Conservation (phyloP, 495 filamentous ascomycete genomes). For the Aspergillus affinis region DNA sequence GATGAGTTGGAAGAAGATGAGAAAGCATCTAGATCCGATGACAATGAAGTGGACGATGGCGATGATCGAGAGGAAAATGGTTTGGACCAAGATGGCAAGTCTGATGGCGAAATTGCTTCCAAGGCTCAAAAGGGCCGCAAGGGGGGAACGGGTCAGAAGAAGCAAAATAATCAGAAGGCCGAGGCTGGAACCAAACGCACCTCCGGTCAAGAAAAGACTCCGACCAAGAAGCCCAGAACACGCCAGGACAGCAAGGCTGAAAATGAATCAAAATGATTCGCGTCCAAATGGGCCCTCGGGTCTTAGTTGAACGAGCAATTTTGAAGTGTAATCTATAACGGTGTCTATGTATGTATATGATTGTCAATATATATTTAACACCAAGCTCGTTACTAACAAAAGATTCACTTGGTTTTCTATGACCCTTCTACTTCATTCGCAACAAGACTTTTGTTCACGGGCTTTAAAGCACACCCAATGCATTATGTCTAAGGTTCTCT, state of each 20-base stretch:
- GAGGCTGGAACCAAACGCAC: conserved; percentile 4
- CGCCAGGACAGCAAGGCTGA: conserved; percentile 3
- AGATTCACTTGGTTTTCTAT: no score
- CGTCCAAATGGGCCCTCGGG: not conserved
- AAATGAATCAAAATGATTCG: not conserved
- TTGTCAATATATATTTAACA: no score
- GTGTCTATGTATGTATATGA: not conserved
- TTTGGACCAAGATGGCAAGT: not conserved
- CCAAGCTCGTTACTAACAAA: no score
- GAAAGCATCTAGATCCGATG: conserved; percentile 13
- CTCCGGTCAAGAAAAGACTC: not conserved
- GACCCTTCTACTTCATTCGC: no score
- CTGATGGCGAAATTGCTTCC: not conserved
- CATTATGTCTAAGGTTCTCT: no score
- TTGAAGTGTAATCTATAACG: not conserved
- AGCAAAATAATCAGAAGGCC: conserved; percentile 5
- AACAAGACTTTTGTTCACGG: no score
- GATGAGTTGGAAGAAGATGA: conserved; percentile 14
- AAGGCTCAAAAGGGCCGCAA: not conserved
- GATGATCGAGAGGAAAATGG: not conserved
- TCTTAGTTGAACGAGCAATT: no score
- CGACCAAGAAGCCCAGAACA: not conserved
- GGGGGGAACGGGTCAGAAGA: not conserved
- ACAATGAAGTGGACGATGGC: not conserved
- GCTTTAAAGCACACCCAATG: no score